These are phyloP conservation scores for Solanum etuberosum DNA, from an alignment of 257 asterid genomes.

Conservation along the genomic window DNA sequence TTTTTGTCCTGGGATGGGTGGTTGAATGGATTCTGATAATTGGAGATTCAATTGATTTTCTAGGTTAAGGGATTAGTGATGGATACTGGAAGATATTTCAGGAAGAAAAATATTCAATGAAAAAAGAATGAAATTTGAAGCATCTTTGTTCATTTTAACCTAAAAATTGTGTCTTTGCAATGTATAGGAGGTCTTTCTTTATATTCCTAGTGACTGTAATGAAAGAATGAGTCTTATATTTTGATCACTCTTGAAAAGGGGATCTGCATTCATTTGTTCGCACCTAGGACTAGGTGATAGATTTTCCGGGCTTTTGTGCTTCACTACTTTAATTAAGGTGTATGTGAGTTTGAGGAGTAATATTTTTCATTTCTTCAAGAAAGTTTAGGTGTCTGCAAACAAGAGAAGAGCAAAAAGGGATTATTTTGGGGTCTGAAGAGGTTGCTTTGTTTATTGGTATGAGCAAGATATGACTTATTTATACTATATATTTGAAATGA, in stretches of 20 bases:
- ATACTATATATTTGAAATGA: not conserved
- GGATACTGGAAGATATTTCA: not conserved
- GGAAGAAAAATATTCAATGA: not conserved
- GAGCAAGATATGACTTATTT: not conserved
- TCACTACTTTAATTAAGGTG: not conserved
- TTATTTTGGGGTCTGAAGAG: not conserved
- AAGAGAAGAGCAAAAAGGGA: not conserved
- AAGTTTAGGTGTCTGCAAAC: not conserved
- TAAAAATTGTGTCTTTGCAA: not conserved
- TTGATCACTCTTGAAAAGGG: not conserved
- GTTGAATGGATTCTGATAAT: not conserved
- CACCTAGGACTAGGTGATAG: not conserved
- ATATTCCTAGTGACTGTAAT: not conserved
- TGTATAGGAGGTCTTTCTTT: not conserved
- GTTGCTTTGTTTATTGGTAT: not conserved
- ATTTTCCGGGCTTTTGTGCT: not conserved
- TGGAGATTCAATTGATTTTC: not conserved
- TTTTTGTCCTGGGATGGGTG: not conserved
- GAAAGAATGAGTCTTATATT: not conserved
- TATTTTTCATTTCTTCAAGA: not conserved
- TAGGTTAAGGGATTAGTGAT: not conserved
- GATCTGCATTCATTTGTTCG: not conserved
- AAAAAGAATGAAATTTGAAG: not conserved
- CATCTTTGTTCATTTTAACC: not conserved
- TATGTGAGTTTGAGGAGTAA: not conserved